Evolutionary conservation across 2,329 filamentous ascomycete species (phyloP), one percentile per base, ranked within the genome.

Genomic region (Neonectria hederae): DNA sequence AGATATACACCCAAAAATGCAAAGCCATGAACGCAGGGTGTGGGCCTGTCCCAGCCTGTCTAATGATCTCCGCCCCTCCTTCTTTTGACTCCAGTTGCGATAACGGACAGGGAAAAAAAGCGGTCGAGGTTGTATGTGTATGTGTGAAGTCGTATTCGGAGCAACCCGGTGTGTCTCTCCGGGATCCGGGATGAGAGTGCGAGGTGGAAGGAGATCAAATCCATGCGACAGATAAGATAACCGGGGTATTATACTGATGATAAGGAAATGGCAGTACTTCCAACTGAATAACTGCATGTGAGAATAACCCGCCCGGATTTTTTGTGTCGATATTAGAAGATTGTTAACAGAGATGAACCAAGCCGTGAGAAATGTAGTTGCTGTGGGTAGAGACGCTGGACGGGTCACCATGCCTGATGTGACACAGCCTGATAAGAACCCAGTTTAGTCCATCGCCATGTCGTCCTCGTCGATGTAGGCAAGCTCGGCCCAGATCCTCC

Each of bases 401-500:
- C 26, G 8, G 26, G 46, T 21, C 26, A 26, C 46, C 46, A 49
- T 30, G 45, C 45, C 26, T 26, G 28, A 30, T 40, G 46, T 43
- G 32, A 48, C 28, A 11, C 38, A 55, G 11, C 24, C 45, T 32
- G 21, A n/a, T 7, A n/a, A 4, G 14, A 22, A 22, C 21, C 46
- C 24, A 26, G 51, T 45, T 66, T 71, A 73, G 43, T 81, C 78
- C 58, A 78, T 64, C 28, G 70, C 65, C 74, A 78, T 76, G 53
- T 76, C 76, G 56, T 82, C 78, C 28, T 82, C 83, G 26, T 77
- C 78, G 14, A 80, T 69, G 75, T 97, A 97, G 13, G 91, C 88
- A 57, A 97, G 82, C 2, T 88, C 87, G 1, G 87, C 87, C 93
- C 94, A 98, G 3, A 97, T 91, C 53, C 92, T 87, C 94, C 94